phyloP scores from a whole-genome alignment of 2,329 filamentous ascomycete genomes.

The Xylariaceae sp. region DNA sequence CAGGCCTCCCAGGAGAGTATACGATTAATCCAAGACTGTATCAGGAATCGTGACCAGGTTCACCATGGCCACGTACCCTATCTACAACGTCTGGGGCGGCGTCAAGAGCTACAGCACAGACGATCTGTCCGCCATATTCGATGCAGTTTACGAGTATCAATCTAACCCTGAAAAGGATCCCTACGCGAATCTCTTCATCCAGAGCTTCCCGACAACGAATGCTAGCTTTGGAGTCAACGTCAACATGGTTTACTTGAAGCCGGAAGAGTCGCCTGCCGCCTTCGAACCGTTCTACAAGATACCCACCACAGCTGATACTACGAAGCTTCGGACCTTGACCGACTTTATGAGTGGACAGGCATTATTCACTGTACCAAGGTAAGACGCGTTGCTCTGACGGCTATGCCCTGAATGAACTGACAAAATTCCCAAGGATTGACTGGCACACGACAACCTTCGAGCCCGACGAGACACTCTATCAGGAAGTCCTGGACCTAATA shows the following conservation, averaged over 20 bases:
- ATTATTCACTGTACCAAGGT: background rate
- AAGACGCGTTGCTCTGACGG: background rate
- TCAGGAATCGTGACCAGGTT: conserved; percentile 17
- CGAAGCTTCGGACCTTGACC: background rate
- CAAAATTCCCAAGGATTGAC: background rate
- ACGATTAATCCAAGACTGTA: background rate
- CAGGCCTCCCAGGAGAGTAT: background rate
- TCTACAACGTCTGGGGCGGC: conserved; percentile 12
- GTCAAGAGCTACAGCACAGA: conserved; percentile 6
- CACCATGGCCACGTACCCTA: conserved; percentile 8
- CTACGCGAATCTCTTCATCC: conserved; percentile 12
- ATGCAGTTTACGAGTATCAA: conserved; percentile 8
- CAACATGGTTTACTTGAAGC: conserved; percentile 14
- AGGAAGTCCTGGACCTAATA: background rate
- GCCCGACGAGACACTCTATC: background rate
- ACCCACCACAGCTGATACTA: background rate
- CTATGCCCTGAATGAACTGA: background rate
- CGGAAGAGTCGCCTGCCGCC: conserved; percentile 7
- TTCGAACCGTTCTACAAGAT: conserved; percentile 13
- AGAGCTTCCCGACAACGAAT: conserved; percentile 7
- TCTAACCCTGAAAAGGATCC: conserved; percentile 7
- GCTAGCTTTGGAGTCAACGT: conserved; percentile 1
- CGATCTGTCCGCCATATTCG: conserved; percentile 3
- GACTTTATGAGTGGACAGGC: background rate
- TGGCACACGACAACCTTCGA: background rate